Evolutionary conservation across 345 rosid genomes (phyloP).

Genomic region (Balakata baccata): DNA sequence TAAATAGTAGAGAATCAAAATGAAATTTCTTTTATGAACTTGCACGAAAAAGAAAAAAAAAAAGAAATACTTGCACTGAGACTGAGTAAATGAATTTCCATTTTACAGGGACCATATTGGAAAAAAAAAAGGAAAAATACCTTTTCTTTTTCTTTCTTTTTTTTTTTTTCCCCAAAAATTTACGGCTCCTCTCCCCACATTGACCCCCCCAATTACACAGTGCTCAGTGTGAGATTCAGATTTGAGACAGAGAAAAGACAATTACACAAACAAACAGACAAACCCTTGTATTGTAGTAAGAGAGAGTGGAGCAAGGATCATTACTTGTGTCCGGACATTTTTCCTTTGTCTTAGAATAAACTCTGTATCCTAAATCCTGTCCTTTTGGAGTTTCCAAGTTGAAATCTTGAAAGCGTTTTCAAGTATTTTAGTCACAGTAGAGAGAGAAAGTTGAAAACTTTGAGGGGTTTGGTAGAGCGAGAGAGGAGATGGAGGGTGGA

Average conservation of each 20-base stretch:
- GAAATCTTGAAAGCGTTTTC: neutral
- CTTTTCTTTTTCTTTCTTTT: neutral
- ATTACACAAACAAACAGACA: neutral
- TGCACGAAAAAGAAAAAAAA: too few relatives aligned
- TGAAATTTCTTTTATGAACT: too few relatives aligned
- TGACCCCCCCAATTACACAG: neutral
- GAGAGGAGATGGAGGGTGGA: constrained; percentile 10
- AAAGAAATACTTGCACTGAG: neutral
- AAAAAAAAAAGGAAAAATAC: neutral
- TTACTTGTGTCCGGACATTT: neutral
- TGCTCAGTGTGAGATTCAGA: neutral
- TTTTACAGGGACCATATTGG: neutral
- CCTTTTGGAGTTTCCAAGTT: constrained; percentile 1
- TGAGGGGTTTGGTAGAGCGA: constrained; percentile 9
- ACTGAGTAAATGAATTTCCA: neutral
- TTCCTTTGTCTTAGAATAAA: neutral
- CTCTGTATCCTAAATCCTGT: neutral
- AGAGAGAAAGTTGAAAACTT: neutral
- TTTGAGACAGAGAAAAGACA: constrained; percentile 1
- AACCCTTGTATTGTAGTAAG: neutral
- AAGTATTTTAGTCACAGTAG: neutral
- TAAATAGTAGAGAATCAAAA: too few relatives aligned
- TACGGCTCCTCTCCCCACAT: constrained; percentile 10
- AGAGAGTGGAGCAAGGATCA: neutral
- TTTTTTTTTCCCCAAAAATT: too few relatives aligned